Evolutionary conservation across 805 yeast genomes (phyloP).

Genomic region (Ogataea trehalophila): DNA sequence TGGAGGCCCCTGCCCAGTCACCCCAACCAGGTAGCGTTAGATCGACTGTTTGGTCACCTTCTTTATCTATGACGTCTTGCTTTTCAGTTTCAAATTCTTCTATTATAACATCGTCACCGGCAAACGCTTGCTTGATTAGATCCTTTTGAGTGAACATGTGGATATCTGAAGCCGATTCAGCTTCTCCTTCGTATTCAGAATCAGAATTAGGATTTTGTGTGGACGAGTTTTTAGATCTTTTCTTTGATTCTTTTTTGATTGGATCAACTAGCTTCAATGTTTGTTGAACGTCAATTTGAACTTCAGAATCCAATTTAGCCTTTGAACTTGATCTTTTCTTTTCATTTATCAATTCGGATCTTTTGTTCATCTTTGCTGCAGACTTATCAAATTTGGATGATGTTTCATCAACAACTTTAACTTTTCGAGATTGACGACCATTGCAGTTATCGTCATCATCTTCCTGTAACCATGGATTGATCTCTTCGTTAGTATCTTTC

Average conservation of each 20-base stretch:
- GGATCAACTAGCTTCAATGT: constrained; percentile 53
- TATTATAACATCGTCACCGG: constrained; percentile 87
- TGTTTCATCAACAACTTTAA: constrained; percentile 43
- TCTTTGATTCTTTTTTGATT: constrained; percentile 9
- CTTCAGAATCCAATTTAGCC: constrained; percentile 33
- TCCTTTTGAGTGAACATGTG: constrained; percentile 74
- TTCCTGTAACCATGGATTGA: constrained; percentile 49
- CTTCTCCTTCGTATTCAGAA: constrained; percentile 39
- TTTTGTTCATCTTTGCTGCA: constrained; percentile 39
- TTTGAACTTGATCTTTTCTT: constrained; percentile 32
- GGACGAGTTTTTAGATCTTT: neutral
- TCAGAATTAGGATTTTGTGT: constrained; percentile 23
- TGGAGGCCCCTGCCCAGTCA: constrained; percentile 81
- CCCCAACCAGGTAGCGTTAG: constrained; percentile 97
- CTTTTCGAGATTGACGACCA: constrained; percentile 38
- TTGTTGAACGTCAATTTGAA: constrained; percentile 44
- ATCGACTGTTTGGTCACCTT: constrained; percentile 85
- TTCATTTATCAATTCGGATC: constrained; percentile 10
- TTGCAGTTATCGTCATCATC: constrained; percentile 8
- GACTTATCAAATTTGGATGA: constrained; percentile 48
- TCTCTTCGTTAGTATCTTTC: constrained; percentile 22
- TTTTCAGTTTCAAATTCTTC: constrained; percentile 77
- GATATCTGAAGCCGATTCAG: constrained; percentile 36
- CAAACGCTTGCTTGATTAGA: constrained; percentile 86
- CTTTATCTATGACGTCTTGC: constrained; percentile 57